Conservation (phyloP, 2,329 filamentous ascomycete species). For the Ilyonectria mors-panacis region DNA sequence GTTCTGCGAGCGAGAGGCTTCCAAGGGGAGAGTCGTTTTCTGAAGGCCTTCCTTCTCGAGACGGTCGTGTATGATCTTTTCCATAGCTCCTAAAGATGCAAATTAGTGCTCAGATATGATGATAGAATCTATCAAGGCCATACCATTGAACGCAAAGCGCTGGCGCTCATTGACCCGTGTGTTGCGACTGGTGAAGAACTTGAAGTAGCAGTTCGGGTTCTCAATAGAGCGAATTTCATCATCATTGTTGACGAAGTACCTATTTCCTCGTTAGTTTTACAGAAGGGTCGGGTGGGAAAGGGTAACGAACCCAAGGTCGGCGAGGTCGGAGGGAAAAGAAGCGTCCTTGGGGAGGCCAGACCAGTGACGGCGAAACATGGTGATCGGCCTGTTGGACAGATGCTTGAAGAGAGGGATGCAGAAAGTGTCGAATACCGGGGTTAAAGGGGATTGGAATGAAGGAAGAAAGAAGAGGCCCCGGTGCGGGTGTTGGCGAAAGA, state of each 20-base stretch:
- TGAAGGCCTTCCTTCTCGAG: slow-evolving; percentile 73
- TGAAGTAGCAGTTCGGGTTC: slow-evolving; percentile 78
- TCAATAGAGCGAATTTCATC: slow-evolving; percentile 82
- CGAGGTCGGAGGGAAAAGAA: slow-evolving; percentile 75
- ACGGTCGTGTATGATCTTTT: slow-evolving; percentile 72
- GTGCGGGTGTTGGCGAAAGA: not conserved
- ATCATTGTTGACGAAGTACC: slow-evolving; percentile 83
- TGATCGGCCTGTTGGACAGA: not conserved
- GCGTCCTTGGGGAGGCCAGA: slow-evolving; percentile 80
- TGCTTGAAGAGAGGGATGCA: not conserved
- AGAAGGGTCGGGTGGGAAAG: not conserved
- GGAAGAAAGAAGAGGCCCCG: not conserved
- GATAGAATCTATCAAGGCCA: slow-evolving; percentile 36
- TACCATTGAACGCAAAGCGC: slow-evolving; percentile 81
- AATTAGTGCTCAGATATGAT: not conserved
- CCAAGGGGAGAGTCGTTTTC: slow-evolving; percentile 74
- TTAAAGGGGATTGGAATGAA: not conserved
- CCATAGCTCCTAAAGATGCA: slow-evolving; percentile 69
- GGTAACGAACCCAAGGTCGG: slow-evolving; percentile 75
- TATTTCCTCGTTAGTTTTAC: slow-evolving; percentile 50
- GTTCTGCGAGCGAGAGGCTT: slow-evolving; percentile 61
- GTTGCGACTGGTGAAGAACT: slow-evolving; percentile 81
- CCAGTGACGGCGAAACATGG: slow-evolving; percentile 81
- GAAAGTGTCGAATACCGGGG: not conserved
- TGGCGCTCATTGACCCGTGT: slow-evolving; percentile 84